Evolutionary conservation across 768 basidiomycete genomes (phyloP), one percentile per base, ranked within the genome.

Genomic region (Amanita phalloides): DNA sequence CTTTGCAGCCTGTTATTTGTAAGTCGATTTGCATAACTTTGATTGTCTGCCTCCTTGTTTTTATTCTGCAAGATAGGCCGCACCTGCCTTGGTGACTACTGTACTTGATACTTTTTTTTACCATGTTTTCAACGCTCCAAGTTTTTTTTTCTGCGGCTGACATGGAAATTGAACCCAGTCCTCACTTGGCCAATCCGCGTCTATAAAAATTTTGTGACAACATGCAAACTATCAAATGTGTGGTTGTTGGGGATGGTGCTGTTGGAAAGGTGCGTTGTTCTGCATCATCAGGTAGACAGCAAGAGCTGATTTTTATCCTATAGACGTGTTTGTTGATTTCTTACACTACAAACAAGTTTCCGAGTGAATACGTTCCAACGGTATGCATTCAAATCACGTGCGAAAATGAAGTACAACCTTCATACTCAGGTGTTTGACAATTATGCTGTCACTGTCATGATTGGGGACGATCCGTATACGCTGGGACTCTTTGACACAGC

Each of bases 371-470:
- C 72, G 95, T 98, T 46, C 94, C 94, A 53, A 96, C 94, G 59
- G 93, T 95, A 72, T 67, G 87, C 80, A 35, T 51, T 49, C 10
- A 44, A 41, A 39, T 54, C 57, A 57, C 56, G 60, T 57, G 61
- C 58, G 55, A 57, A 53, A 59, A 58, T 13, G 17, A 48, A 20
- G n/a, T 32, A 42, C 30, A 33, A 39, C n/a, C 11, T 13, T 20
- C 25, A 3, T 8, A 41, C n/a, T n/a, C 70, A 90, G 89, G 86
- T 92, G 54, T 93, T 93, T 68, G 90, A 95, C 71, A 95, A 95
- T 71, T 94, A 94, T 71, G 96, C 96, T 55, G 96, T 98, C 56
- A 98, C 95, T n/a, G 96, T 99, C 54, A 98, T 99, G 96, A 98
- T 99, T 71, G 95, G 95, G 49, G 96, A 98, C 63, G 95, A 98